Evolutionary conservation across 441 rosid genomes (phyloP), one percentile per base, ranked within the genome.

Genomic region (Omphalea diandra): DNA sequence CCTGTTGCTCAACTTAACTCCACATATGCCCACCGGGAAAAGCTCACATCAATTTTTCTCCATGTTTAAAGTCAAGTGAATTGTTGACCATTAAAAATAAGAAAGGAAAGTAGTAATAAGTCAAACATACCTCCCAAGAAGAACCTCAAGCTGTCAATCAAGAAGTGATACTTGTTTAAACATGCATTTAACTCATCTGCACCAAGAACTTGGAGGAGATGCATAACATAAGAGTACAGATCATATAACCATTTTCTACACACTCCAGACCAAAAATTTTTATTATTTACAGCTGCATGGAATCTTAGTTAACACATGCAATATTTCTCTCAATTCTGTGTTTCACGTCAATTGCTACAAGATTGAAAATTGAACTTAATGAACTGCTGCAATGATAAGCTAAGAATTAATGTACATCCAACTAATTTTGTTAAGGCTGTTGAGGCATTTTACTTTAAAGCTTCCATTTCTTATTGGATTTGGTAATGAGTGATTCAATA

Each of bases 181-280:
- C 90, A 92, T 18, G 87, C 93, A 80, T 89, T 88, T 73, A 92
- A 81, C 59, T 89, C 98, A 78, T 94, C 99, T 2, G 98, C 90
- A 67, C 99, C 99, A 69, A 94, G 85, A 11, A 94, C 94, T 97
- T 91, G 84, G 52, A 84, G 26, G 54, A 49, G n/a, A 49, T 49
- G 9, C 54, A 49, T 4, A 46, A 46, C 17, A 46, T n/a, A 49
- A 49, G 54, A 20, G 4, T 49, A 20, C 54, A 49, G 26, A 20
- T 49, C 9, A 5, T 20, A 49, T 7, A 27, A 49, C 26, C 24
- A 49, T 20, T 49, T 49, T 49, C 11, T 49, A 49, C 10, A 5
- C 3, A 1, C 27, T 7, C 2, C 53, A 49, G 4, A 17, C 17
- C 22, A 46, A n/a, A 18, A n/a, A n/a, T 49, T 7, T 0, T 20